A percentile compares a stretch with the other conserved stretches of the same genome.
Conservation (phyloP, 768 basidiomycete genomes). For the Mrakia blollopis region DNA sequence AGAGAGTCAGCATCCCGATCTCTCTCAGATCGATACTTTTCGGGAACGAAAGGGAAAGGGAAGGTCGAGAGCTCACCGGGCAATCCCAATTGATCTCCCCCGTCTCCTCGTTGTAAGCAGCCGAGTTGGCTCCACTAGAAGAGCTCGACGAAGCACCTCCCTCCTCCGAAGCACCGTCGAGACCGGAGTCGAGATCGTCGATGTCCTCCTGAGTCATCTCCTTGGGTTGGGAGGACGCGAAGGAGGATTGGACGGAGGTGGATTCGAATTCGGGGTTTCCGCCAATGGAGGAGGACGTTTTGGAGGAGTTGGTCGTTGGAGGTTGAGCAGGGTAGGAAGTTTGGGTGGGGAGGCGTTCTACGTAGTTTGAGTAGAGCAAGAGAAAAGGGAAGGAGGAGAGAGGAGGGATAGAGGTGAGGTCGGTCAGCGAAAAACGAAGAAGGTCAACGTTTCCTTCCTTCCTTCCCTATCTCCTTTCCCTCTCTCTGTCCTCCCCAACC, state of each 20-base stretch:
- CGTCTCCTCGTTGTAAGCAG: conserved; percentile 88
- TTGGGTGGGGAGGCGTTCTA: too few species aligned
- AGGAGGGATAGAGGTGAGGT: background rate
- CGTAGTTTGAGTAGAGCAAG: background rate
- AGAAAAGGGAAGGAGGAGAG: background rate
- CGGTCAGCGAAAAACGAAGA: conserved; percentile 1
- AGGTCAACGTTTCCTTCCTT: conserved; percentile 1
- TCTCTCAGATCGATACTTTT: too few species aligned
- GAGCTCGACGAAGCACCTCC: background rate
- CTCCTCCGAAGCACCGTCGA: background rate
- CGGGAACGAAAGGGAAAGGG: too few species aligned
- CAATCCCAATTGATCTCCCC: conserved; percentile 99
- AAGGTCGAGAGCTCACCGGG: conserved; percentile 49
- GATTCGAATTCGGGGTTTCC: background rate
- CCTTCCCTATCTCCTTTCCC: background rate
- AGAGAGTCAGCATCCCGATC: background rate
- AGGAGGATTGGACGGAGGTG: background rate
- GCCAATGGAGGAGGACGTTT: background rate
- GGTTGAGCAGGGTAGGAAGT: too few species aligned
- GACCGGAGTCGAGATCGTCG: background rate
- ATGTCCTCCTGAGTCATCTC: conserved; percentile 1
- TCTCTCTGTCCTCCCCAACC: background rate
- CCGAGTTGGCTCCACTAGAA: background rate
- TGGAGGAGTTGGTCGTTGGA: background rate
- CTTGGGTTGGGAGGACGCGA: background rate